phyloP scores from a whole-genome alignment of 345 rosid species.

The Cardamine chenopodiifolia region DNA sequence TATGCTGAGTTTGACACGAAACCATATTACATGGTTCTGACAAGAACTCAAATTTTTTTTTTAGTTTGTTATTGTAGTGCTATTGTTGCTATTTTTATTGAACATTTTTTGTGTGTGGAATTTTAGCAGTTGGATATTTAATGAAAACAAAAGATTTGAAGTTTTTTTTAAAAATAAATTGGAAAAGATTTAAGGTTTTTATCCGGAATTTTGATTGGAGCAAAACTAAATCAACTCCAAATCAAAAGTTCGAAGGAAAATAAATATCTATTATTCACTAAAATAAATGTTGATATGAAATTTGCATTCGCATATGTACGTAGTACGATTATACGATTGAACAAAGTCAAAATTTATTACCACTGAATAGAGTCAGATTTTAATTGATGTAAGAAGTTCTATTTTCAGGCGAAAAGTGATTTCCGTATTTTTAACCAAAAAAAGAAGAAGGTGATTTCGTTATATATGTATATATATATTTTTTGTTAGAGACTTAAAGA shows the following conservation, averaged over 20 bases:
- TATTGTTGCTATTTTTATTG: background rate
- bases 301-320: background rate
- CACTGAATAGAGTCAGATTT: conserved; percentile 18
- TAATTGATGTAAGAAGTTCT: conserved; percentile 1
- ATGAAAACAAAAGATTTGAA: background rate
- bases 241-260: background rate
- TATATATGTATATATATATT: background rate
- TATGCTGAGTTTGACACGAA: background rate
- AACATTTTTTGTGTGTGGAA: background rate
- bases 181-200: background rate
- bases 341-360: conserved; percentile 9
- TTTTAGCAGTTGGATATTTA: background rate
- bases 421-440: no score
- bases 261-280: background rate
- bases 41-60: no score
- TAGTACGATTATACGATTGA: conserved; percentile 10
- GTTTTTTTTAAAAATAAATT: background rate
- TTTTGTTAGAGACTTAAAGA: background rate
- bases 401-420: conserved; percentile 19
- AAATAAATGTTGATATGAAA: conserved; percentile 18
- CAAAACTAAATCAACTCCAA: background rate
- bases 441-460: background rate
- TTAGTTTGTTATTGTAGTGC: no score
- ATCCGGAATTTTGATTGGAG: background rate
- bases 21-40: background rate